phyloP scores from a whole-genome alignment of 495 filamentous ascomycete genomes.

The Aspergillus olivimuriae region DNA sequence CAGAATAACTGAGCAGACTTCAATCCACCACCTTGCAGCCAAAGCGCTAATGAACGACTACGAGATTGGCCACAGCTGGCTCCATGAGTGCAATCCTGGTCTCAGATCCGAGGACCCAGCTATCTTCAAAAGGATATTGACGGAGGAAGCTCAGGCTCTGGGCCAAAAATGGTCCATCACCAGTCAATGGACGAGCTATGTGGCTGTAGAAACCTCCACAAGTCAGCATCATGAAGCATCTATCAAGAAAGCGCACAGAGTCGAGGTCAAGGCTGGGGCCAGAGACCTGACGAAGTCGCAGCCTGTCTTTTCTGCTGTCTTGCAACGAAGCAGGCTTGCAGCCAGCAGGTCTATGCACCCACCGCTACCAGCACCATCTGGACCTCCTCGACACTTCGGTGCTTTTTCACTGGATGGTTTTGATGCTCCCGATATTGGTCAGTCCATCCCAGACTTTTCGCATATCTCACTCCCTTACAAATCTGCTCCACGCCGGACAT shows the following conservation, averaged over 20 bases:
- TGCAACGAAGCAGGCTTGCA: background rate
- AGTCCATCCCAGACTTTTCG: too few species aligned
- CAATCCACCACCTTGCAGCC: slow-evolving; percentile 18
- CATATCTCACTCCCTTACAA: too few species aligned
- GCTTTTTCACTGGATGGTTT: too few species aligned
- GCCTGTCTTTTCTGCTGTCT: background rate
- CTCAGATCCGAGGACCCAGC: slow-evolving; percentile 5
- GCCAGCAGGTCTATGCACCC: too few species aligned
- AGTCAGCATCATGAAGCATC: slow-evolving; percentile 3
- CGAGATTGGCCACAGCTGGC: slow-evolving; percentile 15
- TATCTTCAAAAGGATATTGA: slow-evolving; percentile 3
- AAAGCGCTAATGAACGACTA: slow-evolving; percentile 15
- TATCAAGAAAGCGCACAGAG: background rate
- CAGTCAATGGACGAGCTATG: slow-evolving; percentile 12
- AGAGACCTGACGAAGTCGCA: background rate
- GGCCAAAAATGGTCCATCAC: slow-evolving; percentile 9
- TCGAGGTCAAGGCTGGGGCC: background rate
- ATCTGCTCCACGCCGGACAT: too few species aligned
- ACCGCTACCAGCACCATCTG: too few species aligned
- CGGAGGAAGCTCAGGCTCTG: slow-evolving; percentile 5
- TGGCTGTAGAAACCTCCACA: slow-evolving; percentile 6
- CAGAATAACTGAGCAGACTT: background rate
- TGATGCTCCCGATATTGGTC: too few species aligned
- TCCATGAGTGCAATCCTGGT: slow-evolving; percentile 4
- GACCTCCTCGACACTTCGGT: too few species aligned